Base-by-base conservation (phyloP, 2,329 filamentous ascomycete species). In the Aspergillus awamori region DNA sequence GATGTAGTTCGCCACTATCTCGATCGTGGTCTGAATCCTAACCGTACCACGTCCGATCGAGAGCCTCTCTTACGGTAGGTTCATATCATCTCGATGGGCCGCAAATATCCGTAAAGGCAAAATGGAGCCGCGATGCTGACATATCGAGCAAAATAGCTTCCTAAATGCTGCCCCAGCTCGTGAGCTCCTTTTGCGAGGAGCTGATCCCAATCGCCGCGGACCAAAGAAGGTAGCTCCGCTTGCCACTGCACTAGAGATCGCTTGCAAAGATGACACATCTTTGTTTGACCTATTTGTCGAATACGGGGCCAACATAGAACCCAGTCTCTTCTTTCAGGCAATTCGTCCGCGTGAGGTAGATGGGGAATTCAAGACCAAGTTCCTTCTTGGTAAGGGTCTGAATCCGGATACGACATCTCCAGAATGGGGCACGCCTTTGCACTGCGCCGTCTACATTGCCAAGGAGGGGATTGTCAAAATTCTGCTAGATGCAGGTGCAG, bases 391-490 rank as follows among this genome's bases (percentile, higher is more conserved):
- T 11, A 64, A 47, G 53, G 62, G 62, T 41, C 39, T 62, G 8
- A 26, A 62, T 55, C 56, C 58, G 13, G 63, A 65, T 28, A 58
- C 49, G n/a, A 57, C 57, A n/a, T 47, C 26, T 20, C 48, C 41
- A 13, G 48, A 49, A 58, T 59, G 45, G 55, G 63, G 63, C 36
- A 61, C 51, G 15, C 60, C 58, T 56, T 52, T 65, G n/a, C 60
- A 60, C 41, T 51, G 20, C 38, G 63, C 63, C 33, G 41, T 57
- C 13, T 15, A 15, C 6, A 36, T 20, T 57, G 17, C 11, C 28
- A 54, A 45, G 41, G 5, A 15, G 11, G 55, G 43, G 20, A 45
- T 58, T 4, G 49, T 61, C 24, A 41, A 58, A 49, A 17, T 59
- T 11, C 36, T 65, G 11, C 26, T 63, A 13, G 58, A 63, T 17